Evolutionary conservation across 345 rosid species (phyloP), one percentile per base, ranked within the genome.

Genomic region (Microcos paniculata): DNA sequence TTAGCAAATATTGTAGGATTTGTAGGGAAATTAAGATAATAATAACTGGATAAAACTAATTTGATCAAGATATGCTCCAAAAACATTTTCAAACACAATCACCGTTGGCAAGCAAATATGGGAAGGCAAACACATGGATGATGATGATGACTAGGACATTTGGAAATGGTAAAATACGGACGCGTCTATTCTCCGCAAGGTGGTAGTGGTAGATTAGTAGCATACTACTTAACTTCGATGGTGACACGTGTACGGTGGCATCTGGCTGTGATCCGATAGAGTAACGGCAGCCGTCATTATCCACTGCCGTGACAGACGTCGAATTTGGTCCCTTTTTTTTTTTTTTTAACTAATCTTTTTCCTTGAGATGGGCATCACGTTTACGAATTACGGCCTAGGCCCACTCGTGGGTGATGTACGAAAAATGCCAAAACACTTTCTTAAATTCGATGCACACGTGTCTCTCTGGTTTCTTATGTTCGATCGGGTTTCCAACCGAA

Each of bases 281-380:
- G 68, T 55, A 31, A 53, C 79, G 4, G 21, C 2, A 45, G 76
- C 68, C 65, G 76, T 70, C 67, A 28, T 56, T 33, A 19, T 55
- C 76, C 72, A 7, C 68, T 33, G 68, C 76, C 16, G 72, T 75
- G 72, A 62, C 76, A 75, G 72, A 45, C 74, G 31, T 52, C 30
- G 2, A 10, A n/a, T 42, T 35, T 35, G 2, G 2, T 35, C 38
- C 5, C 2, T 35, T 35, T 35, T 5, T 35, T 35, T 5, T 35
- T 5, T 35, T 35, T 35, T 35, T 35, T 35, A 5, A 5, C 5
- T 35, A 2, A 2, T n/a, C 65, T 61, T 49, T 55, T 31, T 19
- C 4, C 12, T 62, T 55, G 59, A 55, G 28, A 21, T 8, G 12
- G 13, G 26, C 24, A 21, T 21, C 59, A 55, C n/a, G 10, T 11